Conservation (phyloP, 2,329 filamentous ascomycete species). For the Aspergillus piperis region DNA sequence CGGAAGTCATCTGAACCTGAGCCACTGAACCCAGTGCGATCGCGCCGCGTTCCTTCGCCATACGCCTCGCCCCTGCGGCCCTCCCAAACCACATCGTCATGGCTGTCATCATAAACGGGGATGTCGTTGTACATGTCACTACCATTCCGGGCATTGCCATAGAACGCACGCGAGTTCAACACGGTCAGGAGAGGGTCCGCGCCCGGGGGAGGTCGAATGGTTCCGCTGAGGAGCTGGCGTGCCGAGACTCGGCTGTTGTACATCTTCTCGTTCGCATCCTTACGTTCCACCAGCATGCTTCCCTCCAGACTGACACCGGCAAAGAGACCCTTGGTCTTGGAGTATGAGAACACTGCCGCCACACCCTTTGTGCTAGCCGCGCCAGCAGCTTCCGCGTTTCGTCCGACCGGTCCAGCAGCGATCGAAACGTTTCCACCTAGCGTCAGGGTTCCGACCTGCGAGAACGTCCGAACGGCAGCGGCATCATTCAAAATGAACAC, state of each 20-base stretch:
- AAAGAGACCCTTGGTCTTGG: constrained; percentile 96
- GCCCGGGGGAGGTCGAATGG: constrained; percentile 74
- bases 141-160: constrained; percentile 59
- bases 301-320: constrained; percentile 94
- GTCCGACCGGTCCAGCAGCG: constrained; percentile 87
- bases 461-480: constrained; percentile 87
- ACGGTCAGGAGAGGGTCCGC: constrained; percentile 83
- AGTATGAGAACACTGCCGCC: constrained; percentile 93
- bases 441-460: constrained; percentile 86
- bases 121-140: constrained; percentile 89
- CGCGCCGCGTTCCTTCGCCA: constrained; percentile 64
- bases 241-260: constrained; percentile 84
- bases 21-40: constrained; percentile 55
- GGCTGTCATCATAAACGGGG: constrained; percentile 80
- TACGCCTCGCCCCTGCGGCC: constrained; percentile 69
- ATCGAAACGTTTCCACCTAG: constrained; percentile 95
- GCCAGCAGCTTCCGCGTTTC: constrained; percentile 94
- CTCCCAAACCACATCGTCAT: constrained; percentile 84
- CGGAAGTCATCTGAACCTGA: constrained; percentile 51
- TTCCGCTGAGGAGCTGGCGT: constrained; percentile 75
- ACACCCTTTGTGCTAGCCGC: constrained; percentile 88
- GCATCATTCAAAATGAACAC: constrained; percentile 97
- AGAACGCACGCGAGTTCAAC: constrained; percentile 82
- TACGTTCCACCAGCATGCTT: constrained; percentile 86
- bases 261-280: constrained; percentile 95